Evolutionary conservation across 2,329 filamentous ascomycete species (phyloP).

Genomic region (Sporothrix curviconia): DNA sequence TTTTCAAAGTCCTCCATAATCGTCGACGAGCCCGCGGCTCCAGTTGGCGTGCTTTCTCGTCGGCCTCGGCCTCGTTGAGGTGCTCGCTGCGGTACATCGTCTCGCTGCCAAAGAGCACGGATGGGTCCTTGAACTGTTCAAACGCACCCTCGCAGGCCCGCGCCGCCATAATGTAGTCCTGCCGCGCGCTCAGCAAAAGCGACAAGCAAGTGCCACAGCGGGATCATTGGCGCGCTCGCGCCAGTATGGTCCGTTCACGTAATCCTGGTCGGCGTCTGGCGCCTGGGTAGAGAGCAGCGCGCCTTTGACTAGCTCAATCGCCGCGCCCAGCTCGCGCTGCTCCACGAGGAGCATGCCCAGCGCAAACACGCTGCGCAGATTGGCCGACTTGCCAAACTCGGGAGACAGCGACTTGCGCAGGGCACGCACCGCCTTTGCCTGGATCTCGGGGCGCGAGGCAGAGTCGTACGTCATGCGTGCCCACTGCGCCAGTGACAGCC

Average conservation of each 20-base stretch:
- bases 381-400: constrained; percentile 57
- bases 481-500: constrained; percentile 86
- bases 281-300: constrained; percentile 59
- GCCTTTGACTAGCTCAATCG: constrained; percentile 74
- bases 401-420: constrained; percentile 67
- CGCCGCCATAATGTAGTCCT: constrained; percentile 74
- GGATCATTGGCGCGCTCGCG: constrained; percentile 62
- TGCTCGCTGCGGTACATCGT: constrained; percentile 60
- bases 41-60: constrained; percentile 24
- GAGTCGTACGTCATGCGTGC: constrained; percentile 74
- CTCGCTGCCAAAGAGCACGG: constrained; percentile 60
- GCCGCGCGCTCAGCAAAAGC: constrained; percentile 75
- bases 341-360: constrained; percentile 83
- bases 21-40: constrained; percentile 57
- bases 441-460: constrained; percentile 62
- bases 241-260: constrained; percentile 46
- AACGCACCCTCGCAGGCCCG: constrained; percentile 85
- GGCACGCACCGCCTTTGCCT: constrained; percentile 68
- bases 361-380: constrained; percentile 72
- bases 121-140: constrained; percentile 73
- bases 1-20: constrained; percentile 81
- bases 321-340: constrained; percentile 69
- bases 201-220: constrained; percentile 89
- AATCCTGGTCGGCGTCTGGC: constrained; percentile 36
- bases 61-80: constrained; percentile 49